These are phyloP conservation scores for Persicaria tinctoria DNA, from an alignment of 148 eudicot genomes.

Conservation along the genomic window DNA sequence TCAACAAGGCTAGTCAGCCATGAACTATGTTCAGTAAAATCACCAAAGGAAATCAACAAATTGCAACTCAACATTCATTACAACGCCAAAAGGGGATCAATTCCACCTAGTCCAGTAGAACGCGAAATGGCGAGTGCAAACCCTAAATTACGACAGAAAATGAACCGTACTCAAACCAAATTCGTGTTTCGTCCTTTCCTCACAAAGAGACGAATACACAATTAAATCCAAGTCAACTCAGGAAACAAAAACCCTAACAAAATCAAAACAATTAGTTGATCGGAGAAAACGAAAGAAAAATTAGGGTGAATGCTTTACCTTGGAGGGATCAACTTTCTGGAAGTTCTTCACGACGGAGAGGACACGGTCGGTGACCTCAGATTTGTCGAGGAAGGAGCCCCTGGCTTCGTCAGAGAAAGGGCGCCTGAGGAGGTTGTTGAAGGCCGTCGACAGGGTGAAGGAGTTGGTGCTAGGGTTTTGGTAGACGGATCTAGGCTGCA, in stretches of 20 bases:
- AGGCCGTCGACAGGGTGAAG: constrained; percentile 18
- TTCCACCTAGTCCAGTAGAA: background rate
- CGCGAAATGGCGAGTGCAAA: background rate
- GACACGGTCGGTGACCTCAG: constrained; percentile 90
- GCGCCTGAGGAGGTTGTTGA: constrained; percentile 38
- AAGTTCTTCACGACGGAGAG: constrained; percentile 67
- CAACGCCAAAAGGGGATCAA: background rate
- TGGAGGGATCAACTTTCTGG: constrained; percentile 89
- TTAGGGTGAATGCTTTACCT: constrained; percentile 30
- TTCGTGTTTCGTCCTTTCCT: no score
- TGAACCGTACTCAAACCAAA: no score
- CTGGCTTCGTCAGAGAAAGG: constrained; percentile 58
- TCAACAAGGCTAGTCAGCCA: background rate
- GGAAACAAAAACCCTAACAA: background rate
- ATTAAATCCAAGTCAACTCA: background rate
- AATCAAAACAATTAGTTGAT: background rate
- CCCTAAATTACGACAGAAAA: no score
- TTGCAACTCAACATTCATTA: background rate
- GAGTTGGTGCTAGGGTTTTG: constrained; percentile 34
- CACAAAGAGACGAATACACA: no score
- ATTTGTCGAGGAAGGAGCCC: constrained; percentile 88
- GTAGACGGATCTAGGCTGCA: constrained; percentile 23
- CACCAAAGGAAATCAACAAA: background rate
- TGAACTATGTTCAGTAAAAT: background rate
- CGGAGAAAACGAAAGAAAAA: background rate